These are phyloP conservation scores for Discostella stelligeroides DNA, from an alignment of 108 stramenopile species.

Conservation along the genomic window DNA sequence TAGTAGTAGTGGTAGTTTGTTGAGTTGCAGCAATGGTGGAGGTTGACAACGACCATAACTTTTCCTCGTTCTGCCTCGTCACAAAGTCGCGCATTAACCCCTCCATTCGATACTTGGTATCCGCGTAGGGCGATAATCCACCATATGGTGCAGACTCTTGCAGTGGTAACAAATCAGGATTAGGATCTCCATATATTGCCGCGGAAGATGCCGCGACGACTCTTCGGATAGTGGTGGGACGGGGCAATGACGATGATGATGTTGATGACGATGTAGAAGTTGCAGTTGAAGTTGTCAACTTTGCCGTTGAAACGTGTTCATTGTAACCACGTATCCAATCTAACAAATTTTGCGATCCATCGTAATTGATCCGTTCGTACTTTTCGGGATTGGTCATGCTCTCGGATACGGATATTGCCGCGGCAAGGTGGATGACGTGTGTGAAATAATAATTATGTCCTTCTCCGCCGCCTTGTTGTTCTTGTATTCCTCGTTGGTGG, in stretches of 20 bases:
- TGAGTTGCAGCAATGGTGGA: too few species aligned
- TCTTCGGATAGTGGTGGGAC: constrained; percentile 36
- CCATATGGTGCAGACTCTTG: constrained; percentile 61
- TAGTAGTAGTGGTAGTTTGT: too few species aligned
- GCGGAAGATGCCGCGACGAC: constrained; percentile 48
- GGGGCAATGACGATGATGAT: constrained; percentile 3
- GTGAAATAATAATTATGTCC: too few species aligned
- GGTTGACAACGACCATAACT: too few species aligned
- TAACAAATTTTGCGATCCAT: constrained; percentile 54
- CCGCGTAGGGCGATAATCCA: constrained; percentile 83
- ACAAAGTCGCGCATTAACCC: constrained; percentile 71
- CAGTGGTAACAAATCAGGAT: constrained; percentile 38
- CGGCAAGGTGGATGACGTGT: constrained; percentile 55
- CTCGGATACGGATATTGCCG: constrained; percentile 68
- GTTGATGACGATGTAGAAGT: too few species aligned
- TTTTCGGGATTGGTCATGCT: constrained; percentile 52
- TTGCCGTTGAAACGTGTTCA: too few species aligned
- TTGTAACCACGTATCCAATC: constrained; percentile 47
- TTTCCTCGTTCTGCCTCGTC: constrained; percentile 21
- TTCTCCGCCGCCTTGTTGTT: too few species aligned
- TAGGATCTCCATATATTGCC: constrained; percentile 51
- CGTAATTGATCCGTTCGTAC: constrained; percentile 45
- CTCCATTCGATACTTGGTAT: constrained; percentile 87
- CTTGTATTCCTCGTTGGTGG: too few species aligned
- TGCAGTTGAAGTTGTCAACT: too few species aligned